Conservation (phyloP, 2,329 filamentous ascomycete genomes). For the Calycina marina region DNA sequence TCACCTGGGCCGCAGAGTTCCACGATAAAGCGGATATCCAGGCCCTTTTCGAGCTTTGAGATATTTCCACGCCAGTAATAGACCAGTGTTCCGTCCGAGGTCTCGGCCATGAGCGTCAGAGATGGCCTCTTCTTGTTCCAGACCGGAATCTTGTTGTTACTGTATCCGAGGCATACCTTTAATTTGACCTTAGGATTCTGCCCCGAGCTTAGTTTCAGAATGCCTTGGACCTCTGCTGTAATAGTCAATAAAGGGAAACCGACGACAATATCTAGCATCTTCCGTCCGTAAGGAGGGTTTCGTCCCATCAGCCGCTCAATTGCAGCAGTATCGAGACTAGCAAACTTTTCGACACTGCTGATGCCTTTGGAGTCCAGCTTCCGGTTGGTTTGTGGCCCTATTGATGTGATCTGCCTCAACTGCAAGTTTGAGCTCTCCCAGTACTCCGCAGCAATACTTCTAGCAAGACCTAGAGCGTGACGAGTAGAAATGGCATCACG, state of each 20-base stretch:
- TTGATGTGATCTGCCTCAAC: constrained; percentile 65
- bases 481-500: constrained; percentile 51
- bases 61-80: constrained; percentile 55
- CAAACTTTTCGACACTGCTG: constrained; percentile 55
- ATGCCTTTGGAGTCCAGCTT: constrained; percentile 62
- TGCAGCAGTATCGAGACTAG: constrained; percentile 47
- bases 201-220: constrained; percentile 20
- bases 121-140: constrained; percentile 54
- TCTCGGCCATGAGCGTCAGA: constrained; percentile 61
- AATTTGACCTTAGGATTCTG: constrained; percentile 42
- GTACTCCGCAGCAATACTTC: constrained; percentile 56
- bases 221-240: constrained; percentile 23
- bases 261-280: constrained; percentile 47
- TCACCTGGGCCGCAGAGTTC: constrained; percentile 38
- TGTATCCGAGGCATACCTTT: constrained; percentile 53
- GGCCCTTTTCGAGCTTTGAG: constrained; percentile 43
- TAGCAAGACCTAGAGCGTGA: constrained; percentile 60
- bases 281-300: constrained; percentile 71
- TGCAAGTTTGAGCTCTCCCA: constrained; percentile 73
- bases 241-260: constrained; percentile 51
- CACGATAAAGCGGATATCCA: constrained; percentile 43
- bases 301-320: constrained; percentile 67
- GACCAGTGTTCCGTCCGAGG: constrained; percentile 49
- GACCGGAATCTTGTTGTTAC: constrained; percentile 47
- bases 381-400: constrained; percentile 62